Base-by-base conservation (phyloP, 2,329 filamentous ascomycete species). In the Emergomyces pasteurianus region DNA sequence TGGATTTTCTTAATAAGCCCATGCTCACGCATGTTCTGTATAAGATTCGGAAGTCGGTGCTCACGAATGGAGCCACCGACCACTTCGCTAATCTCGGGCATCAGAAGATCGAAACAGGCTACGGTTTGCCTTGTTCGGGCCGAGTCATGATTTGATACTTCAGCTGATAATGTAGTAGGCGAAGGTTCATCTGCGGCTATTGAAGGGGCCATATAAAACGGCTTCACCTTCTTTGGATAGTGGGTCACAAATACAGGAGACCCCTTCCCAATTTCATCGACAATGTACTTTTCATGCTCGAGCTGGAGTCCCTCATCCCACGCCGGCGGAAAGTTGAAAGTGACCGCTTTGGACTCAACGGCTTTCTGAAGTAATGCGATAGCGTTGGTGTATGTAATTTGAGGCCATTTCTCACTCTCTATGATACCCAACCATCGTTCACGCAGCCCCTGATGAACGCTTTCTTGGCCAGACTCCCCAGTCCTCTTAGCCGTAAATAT, bases 221-320 rank as follows among this genome's bases (percentile, higher is more conserved):
- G 90, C 76, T 99, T 99, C 72, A 94, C 85, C 55, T 80, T 79
- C 65, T 84, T 84, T n/a, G 94, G 94, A 71, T 96, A 99, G 72
- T 96, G 82, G 16, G 92, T 97, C 65, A 99, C 86, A 71, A 97
- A 97, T 52, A 97, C 81, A 8, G 94, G 94, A 1, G 77, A 75
- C 21, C 81, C 80, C 55, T 82, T 77, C 65, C 86, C 86, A 52
- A 92, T 70, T 31, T 78, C 78, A 59, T 83, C 80, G 55, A 94
- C 91, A 59, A 99, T 81, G 72, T 86, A 96, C 71, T 86, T 90
- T 76, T 99, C 94, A 75, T 99, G 94, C 73, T 97, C 92, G 1
- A 92, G 87, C 68, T 94, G 89, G 36, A 99, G 80, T 23, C 89
- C 89, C 34, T 79, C 77, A 40, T 86, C 83, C 86, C 90, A 94